A percentile compares a stretch with the other conserved stretches of the same genome.
Evolutionary conservation across 1,284 basidiomycete genomes (phyloP).

Genomic region (Lentinula novae-zelandiae): DNA sequence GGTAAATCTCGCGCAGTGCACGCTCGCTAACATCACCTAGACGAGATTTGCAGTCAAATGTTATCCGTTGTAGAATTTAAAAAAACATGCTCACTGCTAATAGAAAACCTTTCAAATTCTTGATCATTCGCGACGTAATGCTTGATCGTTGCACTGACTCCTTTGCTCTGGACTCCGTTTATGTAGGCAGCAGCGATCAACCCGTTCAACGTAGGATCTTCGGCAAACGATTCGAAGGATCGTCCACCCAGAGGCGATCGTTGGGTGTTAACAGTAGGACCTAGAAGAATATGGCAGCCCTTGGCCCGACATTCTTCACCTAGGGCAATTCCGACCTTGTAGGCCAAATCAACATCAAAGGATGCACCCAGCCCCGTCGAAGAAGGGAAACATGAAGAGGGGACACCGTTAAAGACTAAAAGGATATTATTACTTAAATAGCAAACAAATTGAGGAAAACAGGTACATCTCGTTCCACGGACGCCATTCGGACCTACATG

Average conservation of each 20-base stretch:
- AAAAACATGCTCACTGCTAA: constrained; percentile 37
- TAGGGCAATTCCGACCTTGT: constrained; percentile 38
- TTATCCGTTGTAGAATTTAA: neutral
- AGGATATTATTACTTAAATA: neutral
- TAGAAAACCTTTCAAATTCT: constrained; percentile 47
- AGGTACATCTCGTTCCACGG: constrained; percentile 41
- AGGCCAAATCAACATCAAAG: constrained; percentile 44
- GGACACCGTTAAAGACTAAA: constrained; percentile 45
- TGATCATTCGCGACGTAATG: constrained; percentile 50
- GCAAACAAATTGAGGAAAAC: neutral
- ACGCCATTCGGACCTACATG: constrained; percentile 45
- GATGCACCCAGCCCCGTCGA: constrained; percentile 47
- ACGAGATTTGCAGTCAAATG: neutral
- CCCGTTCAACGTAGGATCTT: constrained; percentile 38
- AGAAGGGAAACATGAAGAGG: constrained; percentile 44
- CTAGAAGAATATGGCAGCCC: constrained; percentile 44
- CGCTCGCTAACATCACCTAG: constrained; percentile 47
- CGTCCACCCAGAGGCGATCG: constrained; percentile 45
- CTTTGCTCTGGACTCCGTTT: constrained; percentile 48
- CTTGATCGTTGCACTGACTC: constrained; percentile 46
- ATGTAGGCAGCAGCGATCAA: constrained; percentile 49
- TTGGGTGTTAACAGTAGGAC: constrained; percentile 53
- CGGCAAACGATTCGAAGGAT: constrained; percentile 51
- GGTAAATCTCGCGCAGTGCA: constrained; percentile 55
- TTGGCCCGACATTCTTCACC: constrained; percentile 45